These are phyloP conservation scores for Pestalotiopsis sp. DNA, from an alignment of 2,329 filamentous ascomycete genomes.

Conservation along the genomic window DNA sequence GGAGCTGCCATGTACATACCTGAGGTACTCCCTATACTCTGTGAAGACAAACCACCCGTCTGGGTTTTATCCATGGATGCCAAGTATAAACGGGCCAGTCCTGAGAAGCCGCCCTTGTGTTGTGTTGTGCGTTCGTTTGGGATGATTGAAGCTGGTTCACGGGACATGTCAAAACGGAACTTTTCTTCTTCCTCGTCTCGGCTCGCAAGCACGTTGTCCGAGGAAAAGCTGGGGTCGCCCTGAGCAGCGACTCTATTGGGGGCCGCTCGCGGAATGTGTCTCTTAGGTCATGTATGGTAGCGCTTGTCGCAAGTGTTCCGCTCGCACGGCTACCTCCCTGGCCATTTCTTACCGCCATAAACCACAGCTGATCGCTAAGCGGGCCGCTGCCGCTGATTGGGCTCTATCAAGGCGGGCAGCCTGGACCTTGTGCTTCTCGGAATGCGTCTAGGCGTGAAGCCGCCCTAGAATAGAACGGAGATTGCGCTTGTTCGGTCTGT, in stretches of 20 bases:
- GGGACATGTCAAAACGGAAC: background rate
- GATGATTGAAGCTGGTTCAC: background rate
- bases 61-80: background rate
- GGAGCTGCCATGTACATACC: background rate
- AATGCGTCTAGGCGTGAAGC: slow-evolving; percentile 24
- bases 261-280: slow-evolving; percentile 16
- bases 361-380: slow-evolving; percentile 24
- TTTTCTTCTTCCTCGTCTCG: background rate
- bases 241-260: slow-evolving; percentile 16
- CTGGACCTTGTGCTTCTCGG: slow-evolving; percentile 16
- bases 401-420: slow-evolving; percentile 15
- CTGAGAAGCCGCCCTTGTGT: background rate
- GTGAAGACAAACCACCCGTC: background rate
- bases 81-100: slow-evolving; percentile 3
- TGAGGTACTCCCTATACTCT: no score
- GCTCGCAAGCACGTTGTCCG: no score
- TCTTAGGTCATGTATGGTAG: background rate
- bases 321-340: slow-evolving; percentile 26
- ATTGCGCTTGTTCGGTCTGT: slow-evolving; percentile 17
- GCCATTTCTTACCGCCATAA: slow-evolving; percentile 10
- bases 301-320: slow-evolving; percentile 22
- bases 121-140: slow-evolving; percentile 1
- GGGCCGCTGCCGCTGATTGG: slow-evolving; percentile 26
- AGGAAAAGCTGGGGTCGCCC: slow-evolving; percentile 15
- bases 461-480: slow-evolving; percentile 25